Conservation (phyloP, 805 yeast species). For the Kluyveromyces wickerhamii region DNA sequence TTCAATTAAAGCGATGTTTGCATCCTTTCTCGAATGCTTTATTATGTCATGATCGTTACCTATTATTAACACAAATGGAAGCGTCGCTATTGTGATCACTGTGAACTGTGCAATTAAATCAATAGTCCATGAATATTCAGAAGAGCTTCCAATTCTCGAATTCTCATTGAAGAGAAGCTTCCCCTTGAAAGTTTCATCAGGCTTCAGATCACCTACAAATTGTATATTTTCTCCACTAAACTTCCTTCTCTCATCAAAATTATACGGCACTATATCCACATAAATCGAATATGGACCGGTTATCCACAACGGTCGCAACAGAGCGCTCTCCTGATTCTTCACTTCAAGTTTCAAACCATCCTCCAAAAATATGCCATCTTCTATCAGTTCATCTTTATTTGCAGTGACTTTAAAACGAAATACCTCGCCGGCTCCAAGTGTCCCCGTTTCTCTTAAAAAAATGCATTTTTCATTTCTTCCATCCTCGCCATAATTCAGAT, state of each 20-base stretch:
- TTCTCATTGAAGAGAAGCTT: conserved; percentile 42
- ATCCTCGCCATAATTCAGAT: too few species aligned
- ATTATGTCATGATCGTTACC: conserved; percentile 33
- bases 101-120: conserved; percentile 78
- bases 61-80: conserved; percentile 56
- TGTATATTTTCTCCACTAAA: conserved; percentile 34
- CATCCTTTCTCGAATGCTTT: conserved; percentile 15
- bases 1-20: conserved; percentile 3
- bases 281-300: conserved; percentile 87
- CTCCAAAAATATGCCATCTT: conserved; percentile 8
- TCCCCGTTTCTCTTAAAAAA: conserved; percentile 3
- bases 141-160: conserved; percentile 18
- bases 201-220: conserved; percentile 51
- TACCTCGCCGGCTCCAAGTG: conserved; percentile 24
- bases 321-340: conserved; percentile 61
- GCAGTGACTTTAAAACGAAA: conserved; percentile 20
- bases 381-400: conserved; percentile 12
- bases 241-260: conserved; percentile 45
- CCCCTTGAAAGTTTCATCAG: conserved; percentile 62
- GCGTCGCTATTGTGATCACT: conserved; percentile 59
- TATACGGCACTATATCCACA: conserved; percentile 66
- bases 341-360: conserved; percentile 38
- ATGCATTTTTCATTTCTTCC: too few species aligned
- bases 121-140: conserved; percentile 60
- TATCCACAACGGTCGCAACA: conserved; percentile 73